phyloP scores from a whole-genome alignment of 805 yeast genomes.

The Helenozyma baotianmanensis region DNA sequence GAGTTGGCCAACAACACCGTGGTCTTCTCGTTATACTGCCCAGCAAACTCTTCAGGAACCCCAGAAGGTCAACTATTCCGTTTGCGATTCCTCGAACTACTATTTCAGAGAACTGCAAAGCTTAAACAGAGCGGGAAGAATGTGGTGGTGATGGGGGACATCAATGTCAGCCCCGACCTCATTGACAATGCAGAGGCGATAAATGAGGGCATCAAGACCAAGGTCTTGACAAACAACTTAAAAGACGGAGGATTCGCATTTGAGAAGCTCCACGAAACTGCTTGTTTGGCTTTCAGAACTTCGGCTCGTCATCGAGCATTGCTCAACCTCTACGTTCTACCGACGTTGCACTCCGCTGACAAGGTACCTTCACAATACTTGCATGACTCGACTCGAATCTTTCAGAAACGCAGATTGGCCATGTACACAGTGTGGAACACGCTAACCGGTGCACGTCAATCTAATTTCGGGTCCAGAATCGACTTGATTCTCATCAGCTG shows the following conservation, averaged over 20 bases:
- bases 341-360: constrained; percentile 14
- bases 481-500: constrained; percentile 63
- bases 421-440: constrained; percentile 95
- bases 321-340: constrained; percentile 25
- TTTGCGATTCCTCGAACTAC: constrained; percentile 49
- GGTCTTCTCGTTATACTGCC: constrained; percentile 73
- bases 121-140: constrained; percentile 55
- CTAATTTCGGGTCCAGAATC: constrained; percentile 83
- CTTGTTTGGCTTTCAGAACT: constrained; percentile 32
- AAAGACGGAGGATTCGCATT: constrained; percentile 17
- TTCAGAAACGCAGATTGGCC: constrained; percentile 53
- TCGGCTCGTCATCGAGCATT: constrained; percentile 26
- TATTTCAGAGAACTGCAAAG: constrained; percentile 59
- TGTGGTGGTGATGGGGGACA: constrained; percentile 83
- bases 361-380: constrained; percentile 27
- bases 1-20: constrained; percentile 65
- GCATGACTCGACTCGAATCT: constrained; percentile 54
- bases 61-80: constrained; percentile 63
- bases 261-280: constrained; percentile 22
- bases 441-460: constrained; percentile 65
- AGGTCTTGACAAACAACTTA: constrained; percentile 10
- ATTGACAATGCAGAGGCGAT: constrained; percentile 78
- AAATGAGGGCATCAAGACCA: constrained; percentile 36
- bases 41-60: constrained; percentile 78
- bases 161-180: constrained; percentile 75